Conservation (phyloP, 140 eudicot genomes). For the Stevia rebaudiana region DNA sequence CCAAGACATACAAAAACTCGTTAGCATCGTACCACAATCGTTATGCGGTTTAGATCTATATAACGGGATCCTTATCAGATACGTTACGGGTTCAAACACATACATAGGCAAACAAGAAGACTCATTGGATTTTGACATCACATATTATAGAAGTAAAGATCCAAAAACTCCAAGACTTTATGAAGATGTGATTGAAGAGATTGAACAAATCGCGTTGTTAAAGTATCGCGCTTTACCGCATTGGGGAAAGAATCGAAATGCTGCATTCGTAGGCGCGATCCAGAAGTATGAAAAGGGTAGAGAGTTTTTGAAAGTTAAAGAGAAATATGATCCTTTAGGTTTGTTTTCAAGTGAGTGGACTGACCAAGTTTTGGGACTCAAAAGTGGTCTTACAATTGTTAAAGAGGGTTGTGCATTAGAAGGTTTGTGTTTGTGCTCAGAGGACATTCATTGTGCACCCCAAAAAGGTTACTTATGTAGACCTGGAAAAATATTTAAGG, state of each 20-base stretch:
- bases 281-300: slow-evolving; percentile 39
- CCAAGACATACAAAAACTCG: slow-evolving; percentile 55
- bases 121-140: slow-evolving; percentile 68
- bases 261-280: slow-evolving; percentile 54
- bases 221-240: slow-evolving; percentile 73
- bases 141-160: slow-evolving; percentile 64
- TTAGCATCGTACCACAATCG: slow-evolving; percentile 43
- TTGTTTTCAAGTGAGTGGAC: slow-evolving; percentile 79
- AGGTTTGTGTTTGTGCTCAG: slow-evolving; percentile 60
- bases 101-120: slow-evolving; percentile 74
- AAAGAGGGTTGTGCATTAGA: slow-evolving; percentile 64
- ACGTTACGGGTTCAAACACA: slow-evolving; percentile 53
- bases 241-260: slow-evolving; percentile 90
- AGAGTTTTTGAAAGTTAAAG: slow-evolving; percentile 47
- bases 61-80: slow-evolving; percentile 73
- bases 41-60: slow-evolving; percentile 53
- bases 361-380: slow-evolving; percentile 63
- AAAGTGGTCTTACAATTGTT: slow-evolving; percentile 30
- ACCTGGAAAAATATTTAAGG: slow-evolving; percentile 37
- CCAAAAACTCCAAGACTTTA: slow-evolving; percentile 55
- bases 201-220: slow-evolving; percentile 71
- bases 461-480: slow-evolving; percentile 44
- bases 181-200: slow-evolving; percentile 67
- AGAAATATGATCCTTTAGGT: slow-evolving; percentile 57
- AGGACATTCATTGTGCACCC: slow-evolving; percentile 67